phyloP scores from a whole-genome alignment of 176 grass and related monocot species.

The Triticum monococcum region DNA sequence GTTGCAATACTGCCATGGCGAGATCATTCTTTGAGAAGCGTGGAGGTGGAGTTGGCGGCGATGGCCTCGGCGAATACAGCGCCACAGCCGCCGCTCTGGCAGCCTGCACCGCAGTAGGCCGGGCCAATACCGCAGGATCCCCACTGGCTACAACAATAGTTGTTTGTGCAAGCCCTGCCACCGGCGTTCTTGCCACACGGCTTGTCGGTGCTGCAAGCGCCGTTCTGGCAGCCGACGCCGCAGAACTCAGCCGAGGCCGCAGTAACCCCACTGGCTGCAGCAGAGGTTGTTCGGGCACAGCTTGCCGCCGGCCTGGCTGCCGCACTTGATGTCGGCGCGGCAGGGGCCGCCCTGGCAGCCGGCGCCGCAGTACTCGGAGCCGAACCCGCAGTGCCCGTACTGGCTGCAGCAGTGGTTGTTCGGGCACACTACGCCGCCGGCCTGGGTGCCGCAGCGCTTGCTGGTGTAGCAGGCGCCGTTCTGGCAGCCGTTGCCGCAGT shows the following conservation, averaged over 20 bases:
- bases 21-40: not conserved
- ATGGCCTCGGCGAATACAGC: not conserved
- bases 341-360: not conserved
- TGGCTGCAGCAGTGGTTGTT: conserved; percentile 12
- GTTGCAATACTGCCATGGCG: not conserved
- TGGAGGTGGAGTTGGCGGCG: not conserved
- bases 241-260: not conserved
- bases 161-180: not conserved
- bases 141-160: not conserved
- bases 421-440: not conserved
- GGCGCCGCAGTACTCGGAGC: not conserved
- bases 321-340: not conserved
- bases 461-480: not conserved
- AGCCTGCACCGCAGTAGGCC: not conserved
- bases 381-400: not conserved
- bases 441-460: not conserved
- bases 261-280: not conserved
- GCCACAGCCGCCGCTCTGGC: not conserved
- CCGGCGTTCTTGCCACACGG: not conserved
- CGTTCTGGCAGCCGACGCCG: not conserved
- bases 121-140: not conserved
- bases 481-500: not conserved
- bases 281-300: not conserved
- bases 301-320: not conserved
- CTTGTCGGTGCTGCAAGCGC: not conserved